These are phyloP conservation scores for Saccharomycopsis hybrid DNA, from an alignment of 1,139 yeast species.

Conservation along the genomic window DNA sequence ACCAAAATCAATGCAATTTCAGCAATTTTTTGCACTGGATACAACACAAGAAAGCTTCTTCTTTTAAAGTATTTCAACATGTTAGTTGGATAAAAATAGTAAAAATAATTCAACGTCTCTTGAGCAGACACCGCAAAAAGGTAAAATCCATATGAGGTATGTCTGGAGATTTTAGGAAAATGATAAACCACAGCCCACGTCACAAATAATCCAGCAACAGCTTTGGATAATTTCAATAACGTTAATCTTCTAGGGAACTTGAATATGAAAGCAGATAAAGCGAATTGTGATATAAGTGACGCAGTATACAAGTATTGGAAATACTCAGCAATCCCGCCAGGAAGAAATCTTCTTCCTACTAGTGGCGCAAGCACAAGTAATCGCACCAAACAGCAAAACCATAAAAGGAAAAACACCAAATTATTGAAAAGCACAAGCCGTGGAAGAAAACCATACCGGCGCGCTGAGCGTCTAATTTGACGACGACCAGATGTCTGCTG, in stretches of 20 bases:
- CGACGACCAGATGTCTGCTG: too few species aligned
- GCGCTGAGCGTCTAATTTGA: neutral
- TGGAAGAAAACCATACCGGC: too few species aligned
- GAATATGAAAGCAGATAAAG: constrained; percentile 1
- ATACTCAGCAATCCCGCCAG: constrained; percentile 21
- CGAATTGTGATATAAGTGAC: constrained; percentile 10
- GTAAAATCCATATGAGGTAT: constrained; percentile 25
- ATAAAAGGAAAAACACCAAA: constrained; percentile 15
- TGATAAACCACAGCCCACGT: constrained; percentile 25
- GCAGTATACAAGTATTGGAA: constrained; percentile 13
- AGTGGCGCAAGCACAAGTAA: constrained; percentile 11
- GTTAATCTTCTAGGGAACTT: neutral
- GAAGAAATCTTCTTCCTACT: constrained; percentile 19
- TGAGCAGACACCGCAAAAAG: constrained; percentile 16
- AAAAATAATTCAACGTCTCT: constrained; percentile 12
- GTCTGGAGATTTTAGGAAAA: constrained; percentile 26
- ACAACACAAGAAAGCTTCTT: constrained; percentile 7
- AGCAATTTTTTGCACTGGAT: constrained; percentile 16
- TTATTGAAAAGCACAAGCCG: constrained; percentile 17
- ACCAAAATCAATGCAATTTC: constrained; percentile 26
- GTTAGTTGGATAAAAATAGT: constrained; percentile 6
- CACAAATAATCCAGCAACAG: constrained; percentile 6
- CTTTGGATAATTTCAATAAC: constrained; percentile 13
- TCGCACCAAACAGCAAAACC: constrained; percentile 17
- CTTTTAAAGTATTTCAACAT: constrained; percentile 7